A percentile compares a stretch with the other conserved stretches of the same genome.
Conservation (phyloP, 2,329 filamentous ascomycete species). For the Magnaporthiopsis incrustans region DNA sequence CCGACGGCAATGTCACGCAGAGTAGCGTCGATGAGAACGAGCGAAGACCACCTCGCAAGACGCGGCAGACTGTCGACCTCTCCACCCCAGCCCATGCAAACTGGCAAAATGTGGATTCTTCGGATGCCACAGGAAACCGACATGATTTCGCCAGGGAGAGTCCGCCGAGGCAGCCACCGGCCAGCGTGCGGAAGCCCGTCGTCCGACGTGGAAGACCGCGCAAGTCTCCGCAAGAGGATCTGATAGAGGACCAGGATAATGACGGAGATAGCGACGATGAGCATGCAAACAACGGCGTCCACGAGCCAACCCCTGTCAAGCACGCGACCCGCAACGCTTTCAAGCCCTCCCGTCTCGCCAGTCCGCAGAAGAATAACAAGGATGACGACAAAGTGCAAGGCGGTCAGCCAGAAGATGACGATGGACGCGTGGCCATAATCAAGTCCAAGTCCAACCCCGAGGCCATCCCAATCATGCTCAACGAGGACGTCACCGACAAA, state of each 20-base stretch:
- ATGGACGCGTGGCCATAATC: not conserved
- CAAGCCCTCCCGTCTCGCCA: not conserved
- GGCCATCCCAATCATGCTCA: not conserved
- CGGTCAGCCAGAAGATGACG: not conserved
- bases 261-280: not conserved
- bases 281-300: not conserved
- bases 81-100: not conserved
- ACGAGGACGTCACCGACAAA: conserved; percentile 4
- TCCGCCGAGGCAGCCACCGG: not conserved
- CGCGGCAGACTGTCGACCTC: not conserved
- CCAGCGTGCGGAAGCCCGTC: too few relatives aligned
- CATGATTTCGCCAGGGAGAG: not conserved
- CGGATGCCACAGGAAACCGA: not conserved
- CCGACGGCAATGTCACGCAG: not conserved
- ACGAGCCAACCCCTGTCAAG: not conserved
- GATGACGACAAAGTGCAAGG: not conserved
- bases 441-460: not conserved
- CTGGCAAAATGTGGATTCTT: not conserved
- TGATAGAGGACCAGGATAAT: not conserved
- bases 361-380: not conserved
- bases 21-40: not conserved
- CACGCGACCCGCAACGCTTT: not conserved
- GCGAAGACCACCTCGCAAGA: not conserved
- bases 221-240: not conserved
- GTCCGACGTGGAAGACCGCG: not conserved